A percentile compares a stretch with the other conserved stretches of the same genome.
Evolutionary conservation across 2,329 filamentous ascomycete genomes (phyloP).

Genomic region (Akanthomyces muscarius): DNA sequence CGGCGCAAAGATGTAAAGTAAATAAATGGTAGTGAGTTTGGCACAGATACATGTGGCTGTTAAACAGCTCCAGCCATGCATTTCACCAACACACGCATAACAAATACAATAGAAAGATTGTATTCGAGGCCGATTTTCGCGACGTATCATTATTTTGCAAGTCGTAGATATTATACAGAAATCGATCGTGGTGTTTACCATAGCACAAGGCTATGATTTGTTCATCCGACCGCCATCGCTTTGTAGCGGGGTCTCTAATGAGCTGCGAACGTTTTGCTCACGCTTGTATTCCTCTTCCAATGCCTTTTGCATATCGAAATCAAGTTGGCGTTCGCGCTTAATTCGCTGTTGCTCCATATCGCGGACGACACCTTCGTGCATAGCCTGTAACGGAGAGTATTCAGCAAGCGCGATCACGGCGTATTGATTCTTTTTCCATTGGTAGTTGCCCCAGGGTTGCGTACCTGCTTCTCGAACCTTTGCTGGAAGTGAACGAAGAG

Average conservation of each 20-base stretch:
- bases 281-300: slow-evolving; percentile 89
- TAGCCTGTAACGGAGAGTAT: slow-evolving; percentile 56
- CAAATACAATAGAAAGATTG: slow-evolving; percentile 18
- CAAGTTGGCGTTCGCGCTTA: slow-evolving; percentile 84
- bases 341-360: slow-evolving; percentile 92
- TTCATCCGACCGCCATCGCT: not conserved
- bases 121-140: not conserved
- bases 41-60: not conserved
- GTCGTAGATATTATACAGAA: slow-evolving; percentile 8
- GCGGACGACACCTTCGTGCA: slow-evolving; percentile 91
- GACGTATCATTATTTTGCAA: not conserved
- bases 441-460: slow-evolving; percentile 23
- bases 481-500: slow-evolving; percentile 88
- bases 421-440: too few relatives aligned
- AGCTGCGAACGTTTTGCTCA: slow-evolving; percentile 68
- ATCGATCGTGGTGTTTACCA: slow-evolving; percentile 15
- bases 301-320: slow-evolving; percentile 86
- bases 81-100: slow-evolving; percentile 23
- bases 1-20: slow-evolving; percentile 6
- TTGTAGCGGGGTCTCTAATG: slow-evolving; percentile 26
- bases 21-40: not conserved
- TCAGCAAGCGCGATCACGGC: not conserved
- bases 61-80: slow-evolving; percentile 13
- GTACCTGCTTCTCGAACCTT: slow-evolving; percentile 74
- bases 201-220: not conserved